Conservation (phyloP, 1,139 yeast genomes). For the Yamadazyma aaseri region DNA sequence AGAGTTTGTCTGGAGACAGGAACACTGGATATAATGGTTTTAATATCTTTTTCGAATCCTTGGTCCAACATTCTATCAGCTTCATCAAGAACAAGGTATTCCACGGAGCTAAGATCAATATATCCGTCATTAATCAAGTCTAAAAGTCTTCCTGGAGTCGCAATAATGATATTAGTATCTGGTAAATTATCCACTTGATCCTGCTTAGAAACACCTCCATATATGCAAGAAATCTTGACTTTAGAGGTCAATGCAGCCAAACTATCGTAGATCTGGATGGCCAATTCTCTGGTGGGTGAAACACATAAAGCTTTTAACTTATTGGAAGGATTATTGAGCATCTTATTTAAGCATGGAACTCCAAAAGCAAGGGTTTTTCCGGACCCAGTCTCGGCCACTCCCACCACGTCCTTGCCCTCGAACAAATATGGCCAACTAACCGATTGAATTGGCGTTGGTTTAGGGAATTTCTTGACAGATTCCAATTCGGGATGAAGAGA, state of each 20-base stretch:
- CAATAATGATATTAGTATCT: conserved; percentile 73
- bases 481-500: conserved; percentile 52
- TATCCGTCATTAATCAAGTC: conserved; percentile 91
- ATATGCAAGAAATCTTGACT: conserved; percentile 77
- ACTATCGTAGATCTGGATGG: conserved; percentile 89
- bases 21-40: conserved; percentile 65
- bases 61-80: conserved; percentile 97
- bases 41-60: conserved; percentile 96
- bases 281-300: conserved; percentile 97
- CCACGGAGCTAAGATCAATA: conserved; percentile 63
- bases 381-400: conserved; percentile 98
- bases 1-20: conserved; percentile 65
- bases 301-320: conserved; percentile 79
- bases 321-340: conserved; percentile 42
- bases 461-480: conserved; percentile 67
- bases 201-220: conserved; percentile 97
- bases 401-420: conserved; percentile 81
- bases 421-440: conserved; percentile 93
- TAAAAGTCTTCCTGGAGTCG: conserved; percentile 94
- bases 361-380: conserved; percentile 98
- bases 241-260: conserved; percentile 66
- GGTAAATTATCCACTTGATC: conserved; percentile 75
- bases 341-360: conserved; percentile 88
- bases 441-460: conserved; percentile 97
- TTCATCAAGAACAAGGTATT: conserved; percentile 88